Evolutionary conservation across 176 grass and related monocot species (phyloP).

Genomic region (Tuctoria greenei): DNA sequence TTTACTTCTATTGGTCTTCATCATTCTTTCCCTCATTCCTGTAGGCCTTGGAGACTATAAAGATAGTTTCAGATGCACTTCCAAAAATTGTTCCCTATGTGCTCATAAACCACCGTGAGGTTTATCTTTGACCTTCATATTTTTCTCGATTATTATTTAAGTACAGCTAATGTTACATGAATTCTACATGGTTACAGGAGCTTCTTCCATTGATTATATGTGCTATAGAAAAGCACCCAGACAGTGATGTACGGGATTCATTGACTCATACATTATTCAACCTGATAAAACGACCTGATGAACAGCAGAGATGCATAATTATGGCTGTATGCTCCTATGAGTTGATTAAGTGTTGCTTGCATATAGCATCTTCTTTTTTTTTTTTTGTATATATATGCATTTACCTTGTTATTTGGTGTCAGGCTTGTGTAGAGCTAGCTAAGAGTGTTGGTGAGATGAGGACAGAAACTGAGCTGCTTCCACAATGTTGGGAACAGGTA

Average conservation of each 20-base stretch:
- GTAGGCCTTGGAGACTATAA: slow-evolving; percentile 92
- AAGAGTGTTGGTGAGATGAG: slow-evolving; percentile 94
- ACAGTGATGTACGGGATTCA: slow-evolving; percentile 79
- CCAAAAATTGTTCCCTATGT: slow-evolving; percentile 98
- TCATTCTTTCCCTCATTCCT: slow-evolving; percentile 27
- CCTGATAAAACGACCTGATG: slow-evolving; percentile 95
- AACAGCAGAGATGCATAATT: slow-evolving; percentile 81
- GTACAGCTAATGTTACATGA: slow-evolving; percentile 36
- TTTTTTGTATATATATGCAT: slow-evolving; percentile 1
- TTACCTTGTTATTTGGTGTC: slow-evolving; percentile 34
- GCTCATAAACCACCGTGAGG: slow-evolving; percentile 99
- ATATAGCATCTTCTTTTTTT: not conserved
- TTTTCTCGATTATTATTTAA: slow-evolving; percentile 39
- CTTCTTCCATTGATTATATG: slow-evolving; percentile 99
- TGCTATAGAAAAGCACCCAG: slow-evolving; percentile 96
- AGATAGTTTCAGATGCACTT: slow-evolving; percentile 95
- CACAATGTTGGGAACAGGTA: slow-evolving; percentile 99
- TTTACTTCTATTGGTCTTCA: slow-evolving; percentile 11
- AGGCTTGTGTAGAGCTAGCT: slow-evolving; percentile 90
- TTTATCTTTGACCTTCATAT: slow-evolving; percentile 52
- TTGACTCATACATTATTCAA: slow-evolving; percentile 96
- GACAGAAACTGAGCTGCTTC: slow-evolving; percentile 95
- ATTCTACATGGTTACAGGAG: slow-evolving; percentile 57
- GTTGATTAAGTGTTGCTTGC: not conserved
- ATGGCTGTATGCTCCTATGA: slow-evolving; percentile 74